Base-by-base conservation (phyloP, 768 basidiomycete genomes). In the Austroboletus eburneus region DNA sequence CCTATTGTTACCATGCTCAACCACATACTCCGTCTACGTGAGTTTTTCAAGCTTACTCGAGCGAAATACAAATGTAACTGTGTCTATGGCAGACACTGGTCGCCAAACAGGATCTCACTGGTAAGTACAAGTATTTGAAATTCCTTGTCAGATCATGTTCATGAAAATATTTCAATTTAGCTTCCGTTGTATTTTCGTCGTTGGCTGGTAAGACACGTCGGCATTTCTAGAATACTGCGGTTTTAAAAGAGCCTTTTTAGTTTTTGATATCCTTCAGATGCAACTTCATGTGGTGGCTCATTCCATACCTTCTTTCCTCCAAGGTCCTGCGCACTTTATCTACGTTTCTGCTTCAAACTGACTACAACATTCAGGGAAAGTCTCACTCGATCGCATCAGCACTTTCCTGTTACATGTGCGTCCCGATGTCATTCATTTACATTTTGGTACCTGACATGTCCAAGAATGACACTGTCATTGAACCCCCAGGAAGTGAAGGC, bases 1-100 rank as follows among this genome's bases (percentile, higher is more conserved):
- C 83, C 86, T 1, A 63, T 85, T 8, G 27, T 77, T 1, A 79
- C 76, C 27, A 87, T 87, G 85, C 56, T 82, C 23, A 70, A n/a
- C 76, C 16, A 82, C 85, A 1, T 87, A 78, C 54, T 70, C 75
- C 1, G 69, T 77, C 9, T 86, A 82, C 49, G 72, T 81, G 63
- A 49, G 77, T 57, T 43, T 4, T n/a, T 14, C 35, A 9, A 16
- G 23, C 16, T 23, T 22, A 5, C 39, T 46, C 13, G 8, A 42
- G 35, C 42, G 21, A 21, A 23, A 33, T 18, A 3, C 12, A 13
- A 14, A 13, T n/a, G 9, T 40, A 24, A 25, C 16, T 25, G 25
- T 14, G 24, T 38, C 13, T 30, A 35, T 9, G 30, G 13, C 24
- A 51, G 50, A 51, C 45, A 2, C 30, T 47, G 9, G 45, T 51